These are phyloP conservation scores for Stagonosporopsis tanaceti DNA, from an alignment of 2,329 filamentous ascomycete species.

Conservation along the genomic window DNA sequence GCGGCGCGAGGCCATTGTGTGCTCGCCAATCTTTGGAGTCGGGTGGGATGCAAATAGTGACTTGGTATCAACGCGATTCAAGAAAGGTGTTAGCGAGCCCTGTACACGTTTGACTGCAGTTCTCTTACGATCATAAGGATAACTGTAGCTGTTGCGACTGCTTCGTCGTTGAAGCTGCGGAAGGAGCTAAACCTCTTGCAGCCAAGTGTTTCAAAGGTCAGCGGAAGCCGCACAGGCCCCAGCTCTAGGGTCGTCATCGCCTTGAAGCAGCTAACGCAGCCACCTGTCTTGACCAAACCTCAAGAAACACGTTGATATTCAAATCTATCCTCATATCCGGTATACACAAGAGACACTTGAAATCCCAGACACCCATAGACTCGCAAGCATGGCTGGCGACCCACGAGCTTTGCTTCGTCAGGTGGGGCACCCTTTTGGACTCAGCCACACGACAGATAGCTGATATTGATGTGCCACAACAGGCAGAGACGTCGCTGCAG, in stretches of 20 bases:
- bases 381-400: conserved; percentile 47
- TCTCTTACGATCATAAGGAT: neutral
- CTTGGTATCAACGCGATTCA: neutral
- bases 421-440: conserved; percentile 43
- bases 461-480: conserved; percentile 38
- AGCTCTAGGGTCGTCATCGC: conserved; percentile 39
- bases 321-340: conserved; percentile 8
- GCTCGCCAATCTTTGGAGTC: neutral
- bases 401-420: conserved; percentile 49
- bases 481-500: conserved; percentile 87
- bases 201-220: conserved; percentile 26
- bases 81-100: neutral
- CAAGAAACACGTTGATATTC: conserved; percentile 19
- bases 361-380: conserved; percentile 4
- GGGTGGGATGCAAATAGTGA: neutral
- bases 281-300: conserved; percentile 44
- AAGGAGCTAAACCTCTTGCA: conserved; percentile 30
- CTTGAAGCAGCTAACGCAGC: conserved; percentile 40
- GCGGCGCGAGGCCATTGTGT: conserved; percentile 27
- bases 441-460: conserved; percentile 41
- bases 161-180: conserved; percentile 31
- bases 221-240: conserved; percentile 38
- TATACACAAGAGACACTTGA: neutral
- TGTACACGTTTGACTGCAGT: neutral
- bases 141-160: neutral